phyloP scores from a whole-genome alignment of 192 early-diverging fungal species.

The Gamsiella multidivaricata region DNA sequence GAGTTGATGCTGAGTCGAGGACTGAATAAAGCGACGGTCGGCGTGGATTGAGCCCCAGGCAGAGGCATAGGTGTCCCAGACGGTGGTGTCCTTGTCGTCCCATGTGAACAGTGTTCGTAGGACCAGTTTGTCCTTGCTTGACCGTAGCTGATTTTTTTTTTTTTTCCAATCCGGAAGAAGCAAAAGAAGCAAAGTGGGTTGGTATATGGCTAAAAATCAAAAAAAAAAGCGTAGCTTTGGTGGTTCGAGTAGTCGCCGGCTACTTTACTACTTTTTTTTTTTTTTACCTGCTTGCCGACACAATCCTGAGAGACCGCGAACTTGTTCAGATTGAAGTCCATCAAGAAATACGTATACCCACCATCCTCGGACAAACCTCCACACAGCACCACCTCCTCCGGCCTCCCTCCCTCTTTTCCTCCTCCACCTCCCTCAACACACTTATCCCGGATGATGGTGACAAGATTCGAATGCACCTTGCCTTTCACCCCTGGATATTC shows the following conservation, averaged over 20 bases:
- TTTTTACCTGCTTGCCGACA: constrained; percentile 48
- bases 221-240: too few species aligned
- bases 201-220: too few species aligned
- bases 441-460: constrained; percentile 59
- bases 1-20: constrained; percentile 36
- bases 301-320: constrained; percentile 59
- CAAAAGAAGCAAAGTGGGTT: too few species aligned
- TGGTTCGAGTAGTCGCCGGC: constrained; percentile 14
- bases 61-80: constrained; percentile 23
- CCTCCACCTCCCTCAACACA: constrained; percentile 14
- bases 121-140: constrained; percentile 42
- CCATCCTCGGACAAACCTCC: constrained; percentile 58
- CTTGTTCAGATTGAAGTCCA: constrained; percentile 45
- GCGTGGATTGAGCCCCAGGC: constrained; percentile 16
- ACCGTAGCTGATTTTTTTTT: constrained; percentile 31
- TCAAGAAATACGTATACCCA: constrained; percentile 63
- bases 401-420: constrained; percentile 10
- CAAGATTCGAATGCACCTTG: constrained; percentile 58
- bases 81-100: constrained; percentile 17
- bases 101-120: constrained; percentile 42
- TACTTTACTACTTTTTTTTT: not conserved
- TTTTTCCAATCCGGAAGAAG: too few species aligned
- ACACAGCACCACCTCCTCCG: constrained; percentile 34
- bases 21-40: constrained; percentile 23
- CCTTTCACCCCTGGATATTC: constrained; percentile 57